Percentiles rank a stretch among this genome's conserved stretches.
phyloP scores from a whole-genome alignment of 1,284 basidiomycete genomes.

The Golubevia sp. region DNA sequence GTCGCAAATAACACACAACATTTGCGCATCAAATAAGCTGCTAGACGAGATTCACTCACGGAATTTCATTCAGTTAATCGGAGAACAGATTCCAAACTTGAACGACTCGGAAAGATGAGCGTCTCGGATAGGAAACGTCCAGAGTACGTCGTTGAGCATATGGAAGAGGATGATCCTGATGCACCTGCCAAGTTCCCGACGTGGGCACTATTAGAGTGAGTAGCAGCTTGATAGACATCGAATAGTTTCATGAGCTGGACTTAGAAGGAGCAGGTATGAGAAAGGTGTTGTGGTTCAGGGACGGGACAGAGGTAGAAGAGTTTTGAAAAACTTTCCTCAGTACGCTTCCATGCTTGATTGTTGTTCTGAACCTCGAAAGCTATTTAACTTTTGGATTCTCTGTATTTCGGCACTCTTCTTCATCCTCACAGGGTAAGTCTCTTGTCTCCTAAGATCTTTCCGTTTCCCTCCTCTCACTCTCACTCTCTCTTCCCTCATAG shows the following conservation, averaged over 20 bases:
- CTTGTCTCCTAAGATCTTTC: not conserved
- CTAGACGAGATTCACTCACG: not conserved
- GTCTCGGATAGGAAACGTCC: conserved; percentile 16
- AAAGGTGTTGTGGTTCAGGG: too few species aligned
- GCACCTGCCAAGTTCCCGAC: conserved; percentile 44
- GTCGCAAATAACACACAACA: not conserved
- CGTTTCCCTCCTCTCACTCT: not conserved
- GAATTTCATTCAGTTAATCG: not conserved
- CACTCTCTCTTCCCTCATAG: conserved; percentile 4
- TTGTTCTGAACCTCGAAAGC: too few species aligned
- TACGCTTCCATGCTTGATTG: too few species aligned
- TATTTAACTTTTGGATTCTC: not conserved
- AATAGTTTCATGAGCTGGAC: not conserved
- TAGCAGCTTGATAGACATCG: too few species aligned
- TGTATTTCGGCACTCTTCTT: not conserved
- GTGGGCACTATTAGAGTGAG: conserved; percentile 53
- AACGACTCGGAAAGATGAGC: not conserved
- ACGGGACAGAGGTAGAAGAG: too few species aligned
- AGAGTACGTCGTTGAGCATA: conserved; percentile 58
- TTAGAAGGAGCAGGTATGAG: too few species aligned
- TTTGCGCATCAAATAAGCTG: not conserved
- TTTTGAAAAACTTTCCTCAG: too few species aligned
- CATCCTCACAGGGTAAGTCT: conserved; percentile 1
- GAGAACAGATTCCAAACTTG: not conserved
- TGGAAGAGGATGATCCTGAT: conserved; percentile 56